Evolutionary conservation across 2,329 filamentous ascomycete genomes (phyloP).

Genomic region (Botryosphaeria agaves): DNA sequence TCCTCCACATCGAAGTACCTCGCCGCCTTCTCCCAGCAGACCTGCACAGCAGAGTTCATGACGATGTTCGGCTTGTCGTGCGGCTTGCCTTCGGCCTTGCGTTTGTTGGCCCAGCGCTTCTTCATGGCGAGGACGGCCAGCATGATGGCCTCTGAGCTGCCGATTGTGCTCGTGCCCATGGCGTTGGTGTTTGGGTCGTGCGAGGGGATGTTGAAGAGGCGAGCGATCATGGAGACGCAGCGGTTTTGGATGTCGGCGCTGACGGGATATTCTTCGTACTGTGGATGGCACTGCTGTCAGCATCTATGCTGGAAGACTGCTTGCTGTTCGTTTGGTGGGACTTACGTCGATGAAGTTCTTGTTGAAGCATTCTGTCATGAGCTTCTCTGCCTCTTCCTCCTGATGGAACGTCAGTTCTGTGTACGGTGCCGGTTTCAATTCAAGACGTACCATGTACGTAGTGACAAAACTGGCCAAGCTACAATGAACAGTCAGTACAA

Average conservation of each 20-base stretch:
- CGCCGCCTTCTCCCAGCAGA: slow-evolving; percentile 80
- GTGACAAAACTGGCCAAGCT: slow-evolving; percentile 88
- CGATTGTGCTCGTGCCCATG: slow-evolving; percentile 76
- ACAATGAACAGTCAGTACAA: slow-evolving; percentile 6
- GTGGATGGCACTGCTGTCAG: no score
- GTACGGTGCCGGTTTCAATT: no score
- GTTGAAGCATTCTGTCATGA: slow-evolving; percentile 81
- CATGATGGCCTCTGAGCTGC: slow-evolving; percentile 81
- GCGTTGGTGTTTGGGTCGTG: slow-evolving; percentile 39
- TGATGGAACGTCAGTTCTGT: slow-evolving; percentile 14
- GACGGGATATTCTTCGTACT: slow-evolving; percentile 32
- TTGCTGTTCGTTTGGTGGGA: no score
- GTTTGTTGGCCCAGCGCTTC: slow-evolving; percentile 79
- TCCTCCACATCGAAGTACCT: slow-evolving; percentile 61
- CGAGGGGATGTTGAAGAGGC: slow-evolving; percentile 66
- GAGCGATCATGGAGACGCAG: slow-evolving; percentile 58
- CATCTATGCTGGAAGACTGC: no score
- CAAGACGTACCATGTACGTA: slow-evolving; percentile 85
- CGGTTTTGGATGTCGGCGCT: slow-evolving; percentile 56
- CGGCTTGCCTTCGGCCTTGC: slow-evolving; percentile 67
- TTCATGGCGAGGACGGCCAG: slow-evolving; percentile 81
- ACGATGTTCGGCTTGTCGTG: slow-evolving; percentile 72
- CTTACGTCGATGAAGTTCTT: slow-evolving; percentile 76
- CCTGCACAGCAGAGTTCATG: slow-evolving; percentile 92
- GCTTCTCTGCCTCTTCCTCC: slow-evolving; percentile 90